phyloP scores from a whole-genome alignment of 139 green algal species.

The Dunaliella sp. region DNA sequence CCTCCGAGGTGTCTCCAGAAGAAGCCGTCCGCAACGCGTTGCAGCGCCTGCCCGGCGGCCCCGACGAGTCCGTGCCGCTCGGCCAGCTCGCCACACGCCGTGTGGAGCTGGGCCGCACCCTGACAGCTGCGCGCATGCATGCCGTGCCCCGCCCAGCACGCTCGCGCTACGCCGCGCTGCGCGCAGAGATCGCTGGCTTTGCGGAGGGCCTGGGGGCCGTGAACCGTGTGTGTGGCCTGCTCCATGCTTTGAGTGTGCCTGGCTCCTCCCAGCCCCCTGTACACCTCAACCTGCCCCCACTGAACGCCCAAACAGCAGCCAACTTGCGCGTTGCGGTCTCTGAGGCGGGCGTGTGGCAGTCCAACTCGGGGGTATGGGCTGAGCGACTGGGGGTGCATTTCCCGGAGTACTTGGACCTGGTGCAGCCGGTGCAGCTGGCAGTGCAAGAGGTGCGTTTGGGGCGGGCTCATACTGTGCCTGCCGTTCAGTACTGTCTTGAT shows the following conservation, averaged over 20 bases:
- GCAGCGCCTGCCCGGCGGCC: conserved; percentile 58
- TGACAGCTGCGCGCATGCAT: conserved; percentile 40
- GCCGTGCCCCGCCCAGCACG: conserved; percentile 72
- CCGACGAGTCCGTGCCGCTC: conserved; percentile 49
- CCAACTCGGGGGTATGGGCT: conserved; percentile 55
- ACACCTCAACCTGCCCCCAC: not conserved
- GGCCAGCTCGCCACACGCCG: conserved; percentile 15
- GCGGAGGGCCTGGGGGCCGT: conserved; percentile 22
- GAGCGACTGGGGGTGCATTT: conserved; percentile 52
- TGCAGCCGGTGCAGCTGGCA: conserved; percentile 80
- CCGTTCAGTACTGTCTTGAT: too few species aligned
- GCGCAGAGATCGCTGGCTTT: conserved; percentile 50
- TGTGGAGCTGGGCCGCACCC: not conserved
- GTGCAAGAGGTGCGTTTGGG: conserved; percentile 53
- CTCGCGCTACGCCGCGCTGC: conserved; percentile 65
- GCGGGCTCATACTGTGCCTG: too few species aligned
- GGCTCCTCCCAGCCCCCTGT: conserved; percentile 11
- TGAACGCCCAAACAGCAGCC: conserved; percentile 8
- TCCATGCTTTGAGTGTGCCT: conserved; percentile 13
- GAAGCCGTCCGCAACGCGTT: conserved; percentile 39
- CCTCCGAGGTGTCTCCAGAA: conserved; percentile 44
- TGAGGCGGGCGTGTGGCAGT: conserved; percentile 41
- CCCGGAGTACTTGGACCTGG: conserved; percentile 77
- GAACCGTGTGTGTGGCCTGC: conserved; percentile 27
- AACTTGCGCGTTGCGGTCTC: conserved; percentile 1